Evolutionary conservation across 2,329 filamentous ascomycete species (phyloP), one percentile per base, ranked within the genome.

Genomic region (Aurifilum marmelostoma): DNA sequence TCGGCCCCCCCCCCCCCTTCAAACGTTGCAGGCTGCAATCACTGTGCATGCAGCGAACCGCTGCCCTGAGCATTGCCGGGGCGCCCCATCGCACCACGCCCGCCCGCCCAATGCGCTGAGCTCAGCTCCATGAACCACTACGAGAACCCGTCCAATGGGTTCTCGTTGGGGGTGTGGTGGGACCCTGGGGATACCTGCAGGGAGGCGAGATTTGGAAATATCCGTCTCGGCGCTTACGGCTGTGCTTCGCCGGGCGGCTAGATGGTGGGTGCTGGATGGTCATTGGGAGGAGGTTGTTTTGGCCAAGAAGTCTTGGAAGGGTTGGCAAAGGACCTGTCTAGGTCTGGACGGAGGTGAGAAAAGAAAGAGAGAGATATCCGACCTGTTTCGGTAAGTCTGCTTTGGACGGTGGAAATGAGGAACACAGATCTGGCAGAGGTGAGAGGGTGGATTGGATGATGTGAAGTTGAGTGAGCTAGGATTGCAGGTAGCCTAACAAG

Each of bases 91-190:
- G 43, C 43, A 47, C 43, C 7, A 47, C 21, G 18, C 6, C 50
- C 39, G 34, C 34, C 41, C 54, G 32, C 52, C 41, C 39, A 63
- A 34, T 56, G 58, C 63, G 63, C 67, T 69, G 62, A 65, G 56
- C 58, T 39, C 34, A 29, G 63, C 59, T 65, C 50, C 43, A 24
- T 60, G 52, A 37, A n/a, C 56, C n/a, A 7, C 24, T 43, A 12
- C 12, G 43, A 47, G 43, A 16, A 16, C 37, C 39, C 27, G 61
- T 63, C 69, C 69, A 71, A 69, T 71, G 54, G 67, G 43, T 56
- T 18, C 54, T 21, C 21, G 24, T 65, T 50, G 59, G n/a, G 11
- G n/a, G 60, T 50, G 32, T 54, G 41, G 41, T 11, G 41, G 16
- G 39, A 34, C 34, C 34, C 34, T 34, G 21, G 21, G 6, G 7